Conservation (phyloP, 129 eudicot species). For the Chrysanthemum seticuspe region DNA sequence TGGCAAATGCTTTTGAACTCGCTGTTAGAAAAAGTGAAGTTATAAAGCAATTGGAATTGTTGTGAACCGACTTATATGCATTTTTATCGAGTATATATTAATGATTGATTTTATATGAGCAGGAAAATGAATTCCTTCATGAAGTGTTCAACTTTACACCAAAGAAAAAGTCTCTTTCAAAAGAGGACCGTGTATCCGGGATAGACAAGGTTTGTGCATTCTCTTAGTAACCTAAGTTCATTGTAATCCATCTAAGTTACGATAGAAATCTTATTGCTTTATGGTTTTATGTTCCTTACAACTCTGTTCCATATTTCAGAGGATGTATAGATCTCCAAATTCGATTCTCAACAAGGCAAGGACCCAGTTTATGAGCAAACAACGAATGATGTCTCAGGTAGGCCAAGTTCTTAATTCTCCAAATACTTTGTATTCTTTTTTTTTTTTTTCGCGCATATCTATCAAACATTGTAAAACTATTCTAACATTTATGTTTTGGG, state of each 20-base stretch:
- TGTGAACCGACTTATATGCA: neutral
- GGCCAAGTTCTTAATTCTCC: neutral
- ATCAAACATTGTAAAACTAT: neutral
- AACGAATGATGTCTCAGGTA: slow-evolving; percentile 36
- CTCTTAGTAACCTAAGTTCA: neutral
- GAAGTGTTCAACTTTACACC: slow-evolving; percentile 80
- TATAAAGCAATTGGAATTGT: neutral
- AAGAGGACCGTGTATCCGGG: slow-evolving; percentile 44
- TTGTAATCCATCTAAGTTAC: no score
- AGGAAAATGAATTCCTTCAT: slow-evolving; percentile 89
- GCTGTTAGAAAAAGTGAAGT: no score
- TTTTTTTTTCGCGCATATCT: no score
- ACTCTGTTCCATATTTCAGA: slow-evolving; percentile 23
- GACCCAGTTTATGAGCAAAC: slow-evolving; percentile 49
- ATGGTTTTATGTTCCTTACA: neutral
- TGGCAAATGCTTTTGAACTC: neutral
- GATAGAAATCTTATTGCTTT: no score
- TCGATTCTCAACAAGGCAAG: slow-evolving; percentile 47
- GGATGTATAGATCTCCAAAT: slow-evolving; percentile 40
- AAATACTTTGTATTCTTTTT: neutral
- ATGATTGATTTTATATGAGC: slow-evolving; percentile 18
- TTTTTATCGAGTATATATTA: neutral
- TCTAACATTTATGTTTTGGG: neutral
- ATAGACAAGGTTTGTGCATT: slow-evolving; percentile 59
- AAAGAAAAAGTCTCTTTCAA: slow-evolving; percentile 52